Percentiles rank a stretch among this genome's conserved stretches.
phyloP scores from a whole-genome alignment of 2,329 filamentous ascomycete species.

The Alternaria alternata region DNA sequence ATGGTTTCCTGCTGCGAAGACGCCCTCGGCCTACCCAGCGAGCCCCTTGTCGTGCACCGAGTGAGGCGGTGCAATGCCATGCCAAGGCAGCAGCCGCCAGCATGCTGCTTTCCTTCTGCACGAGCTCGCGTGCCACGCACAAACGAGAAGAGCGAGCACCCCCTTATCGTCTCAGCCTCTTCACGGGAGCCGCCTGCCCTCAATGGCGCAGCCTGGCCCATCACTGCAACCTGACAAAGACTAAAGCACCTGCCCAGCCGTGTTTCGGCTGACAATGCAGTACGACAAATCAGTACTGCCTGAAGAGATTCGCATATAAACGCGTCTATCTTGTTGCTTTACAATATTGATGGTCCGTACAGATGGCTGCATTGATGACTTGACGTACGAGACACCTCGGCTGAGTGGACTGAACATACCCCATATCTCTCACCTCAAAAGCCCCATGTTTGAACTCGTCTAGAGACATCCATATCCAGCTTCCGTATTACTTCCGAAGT shows the following conservation, averaged over 20 bases:
- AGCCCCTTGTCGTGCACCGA: not conserved
- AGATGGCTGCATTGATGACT: not conserved
- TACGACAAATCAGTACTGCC: not conserved
- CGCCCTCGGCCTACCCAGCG: conserved; percentile 7
- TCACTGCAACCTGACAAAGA: not conserved
- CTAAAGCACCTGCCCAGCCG: not conserved
- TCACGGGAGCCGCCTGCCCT: conserved; percentile 4
- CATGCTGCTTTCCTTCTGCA: conserved; percentile 4
- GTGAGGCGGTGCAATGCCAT: conserved; percentile 17
- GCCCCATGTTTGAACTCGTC: not conserved
- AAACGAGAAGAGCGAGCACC: not conserved
- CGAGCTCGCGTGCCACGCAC: conserved; percentile 35
- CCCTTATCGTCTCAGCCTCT: conserved; percentile 6
- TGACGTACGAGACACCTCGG: not conserved
- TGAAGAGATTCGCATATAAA: not conserved
- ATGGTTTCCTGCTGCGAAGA: conserved; percentile 4
- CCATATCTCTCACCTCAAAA: not conserved
- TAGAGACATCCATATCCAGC: not conserved
- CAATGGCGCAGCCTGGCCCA: not conserved
- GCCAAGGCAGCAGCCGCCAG: conserved; percentile 20
- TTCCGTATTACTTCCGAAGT: not conserved
- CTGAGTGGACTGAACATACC: not conserved
- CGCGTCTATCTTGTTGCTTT: not conserved
- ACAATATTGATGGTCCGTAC: not conserved
- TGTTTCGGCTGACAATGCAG: not conserved